A percentile compares a stretch with the other conserved stretches of the same genome.
These are phyloP conservation scores for Podospora pseudoanserina DNA, from an alignment of 495 filamentous ascomycete species.

Conservation along the genomic window DNA sequence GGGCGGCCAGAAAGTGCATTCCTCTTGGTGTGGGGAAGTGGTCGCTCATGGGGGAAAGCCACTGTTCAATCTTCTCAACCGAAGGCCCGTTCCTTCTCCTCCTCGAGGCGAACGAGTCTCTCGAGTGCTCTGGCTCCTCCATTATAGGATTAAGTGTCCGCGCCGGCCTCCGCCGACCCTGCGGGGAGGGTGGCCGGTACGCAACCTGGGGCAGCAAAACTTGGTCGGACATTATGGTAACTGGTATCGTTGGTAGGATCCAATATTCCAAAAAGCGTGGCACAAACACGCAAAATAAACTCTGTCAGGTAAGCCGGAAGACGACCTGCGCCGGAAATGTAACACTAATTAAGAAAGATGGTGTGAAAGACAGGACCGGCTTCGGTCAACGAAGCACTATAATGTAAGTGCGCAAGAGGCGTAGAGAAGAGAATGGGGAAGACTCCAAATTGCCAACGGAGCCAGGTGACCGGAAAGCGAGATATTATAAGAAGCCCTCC, in stretches of 20 bases:
- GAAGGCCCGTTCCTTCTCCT: constrained; percentile 41
- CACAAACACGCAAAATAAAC: constrained; percentile 24
- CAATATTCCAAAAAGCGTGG: constrained; percentile 23
- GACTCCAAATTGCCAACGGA: constrained; percentile 16
- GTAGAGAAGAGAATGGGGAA: constrained; percentile 34
- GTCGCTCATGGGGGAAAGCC: constrained; percentile 56
- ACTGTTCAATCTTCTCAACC: constrained; percentile 49
- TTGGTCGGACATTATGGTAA: constrained; percentile 53
- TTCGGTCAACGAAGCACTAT: constrained; percentile 52
- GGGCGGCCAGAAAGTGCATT: constrained; percentile 54
- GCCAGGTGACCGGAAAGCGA: constrained; percentile 25
- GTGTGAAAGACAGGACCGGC: constrained; percentile 42
- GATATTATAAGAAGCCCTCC: constrained; percentile 29
- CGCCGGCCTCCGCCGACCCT: constrained; percentile 58
- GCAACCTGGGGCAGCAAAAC: constrained; percentile 56
- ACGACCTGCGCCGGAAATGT: constrained; percentile 43
- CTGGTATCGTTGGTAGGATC: constrained; percentile 23
- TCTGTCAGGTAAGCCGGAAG: constrained; percentile 26
- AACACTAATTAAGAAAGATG: constrained; percentile 28
- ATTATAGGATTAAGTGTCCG: constrained; percentile 81
- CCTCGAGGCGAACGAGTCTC: constrained; percentile 25
- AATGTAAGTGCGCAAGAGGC: constrained; percentile 31
- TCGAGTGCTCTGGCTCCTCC: constrained; percentile 55
- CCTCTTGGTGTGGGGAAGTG: constrained; percentile 60
- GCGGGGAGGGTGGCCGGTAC: constrained; percentile 64